phyloP scores from a whole-genome alignment of 768 basidiomycete species.

The Omphalotus guepiniiformis region DNA sequence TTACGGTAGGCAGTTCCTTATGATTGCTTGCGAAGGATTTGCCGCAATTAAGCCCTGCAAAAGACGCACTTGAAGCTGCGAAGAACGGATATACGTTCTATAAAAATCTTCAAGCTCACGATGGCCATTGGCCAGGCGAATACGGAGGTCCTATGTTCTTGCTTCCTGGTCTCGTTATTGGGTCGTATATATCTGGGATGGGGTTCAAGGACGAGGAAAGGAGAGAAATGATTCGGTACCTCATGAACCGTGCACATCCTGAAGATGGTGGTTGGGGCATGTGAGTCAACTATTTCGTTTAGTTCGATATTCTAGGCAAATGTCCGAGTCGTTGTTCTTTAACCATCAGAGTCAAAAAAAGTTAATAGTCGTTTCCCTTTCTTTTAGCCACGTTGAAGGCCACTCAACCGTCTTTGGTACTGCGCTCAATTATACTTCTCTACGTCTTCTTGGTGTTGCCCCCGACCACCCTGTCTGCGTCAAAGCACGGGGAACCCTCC shows the following conservation, averaged over 20 bases:
- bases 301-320: too few relatives aligned
- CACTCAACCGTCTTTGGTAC: constrained; percentile 94
- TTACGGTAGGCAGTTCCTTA: too few relatives aligned
- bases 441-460: constrained; percentile 82
- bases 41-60: constrained; percentile 58
- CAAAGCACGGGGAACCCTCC: constrained; percentile 77
- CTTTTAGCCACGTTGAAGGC: constrained; percentile 82
- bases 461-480: constrained; percentile 82
- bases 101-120: constrained; percentile 81
- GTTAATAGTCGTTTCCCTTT: too few relatives aligned
- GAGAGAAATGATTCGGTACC: constrained; percentile 86
- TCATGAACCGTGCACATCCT: constrained; percentile 74
- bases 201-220: constrained; percentile 76
- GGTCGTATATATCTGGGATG: constrained; percentile 87
- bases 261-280: constrained; percentile 97
- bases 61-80: constrained; percentile 72
- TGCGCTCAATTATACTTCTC: constrained; percentile 81
- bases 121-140: constrained; percentile 94
- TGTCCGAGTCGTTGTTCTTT: too few relatives aligned
- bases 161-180: constrained; percentile 87
- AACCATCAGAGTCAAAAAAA: too few relatives aligned
- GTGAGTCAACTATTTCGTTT: constrained; percentile 41
- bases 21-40: too few relatives aligned
- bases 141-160: constrained; percentile 92
- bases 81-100: constrained; percentile 87